Evolutionary conservation across 2,329 filamentous ascomycete genomes (phyloP).

Genomic region (Trichoderma harzianum): DNA sequence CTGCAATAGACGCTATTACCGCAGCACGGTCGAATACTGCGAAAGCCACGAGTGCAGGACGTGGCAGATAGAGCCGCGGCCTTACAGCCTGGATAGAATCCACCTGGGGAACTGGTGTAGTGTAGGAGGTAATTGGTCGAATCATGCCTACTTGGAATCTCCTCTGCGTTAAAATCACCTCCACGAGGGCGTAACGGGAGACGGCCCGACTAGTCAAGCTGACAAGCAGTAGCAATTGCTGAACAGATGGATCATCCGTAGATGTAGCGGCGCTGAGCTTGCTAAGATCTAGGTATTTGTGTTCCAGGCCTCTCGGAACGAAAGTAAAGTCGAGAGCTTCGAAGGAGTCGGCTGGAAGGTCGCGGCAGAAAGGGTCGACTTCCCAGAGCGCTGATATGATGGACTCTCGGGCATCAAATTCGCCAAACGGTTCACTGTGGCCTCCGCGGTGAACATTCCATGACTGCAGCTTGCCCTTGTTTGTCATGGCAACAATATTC

Average conservation of each 20-base stretch:
- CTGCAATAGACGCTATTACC: conserved; percentile 70
- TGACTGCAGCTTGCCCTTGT: conserved; percentile 71
- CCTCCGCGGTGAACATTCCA: conserved; percentile 91
- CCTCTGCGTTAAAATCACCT: conserved; percentile 59
- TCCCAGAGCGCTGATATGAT: conserved; percentile 61
- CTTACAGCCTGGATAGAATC: conserved; percentile 36
- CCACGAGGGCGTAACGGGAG: conserved; percentile 71
- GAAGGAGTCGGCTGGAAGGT: conserved; percentile 56
- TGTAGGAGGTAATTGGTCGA: conserved; percentile 65
- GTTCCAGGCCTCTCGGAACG: conserved; percentile 51
- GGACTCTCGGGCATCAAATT: conserved; percentile 65
- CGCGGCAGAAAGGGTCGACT: conserved; percentile 46
- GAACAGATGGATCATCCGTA: conserved; percentile 49
- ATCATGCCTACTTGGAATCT: conserved; percentile 59
- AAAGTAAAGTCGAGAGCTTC: conserved; percentile 79
- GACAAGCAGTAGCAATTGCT: conserved; percentile 61
- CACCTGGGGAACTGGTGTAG: conserved; percentile 45
- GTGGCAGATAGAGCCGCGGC: conserved; percentile 73
- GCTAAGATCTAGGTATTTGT: conserved; percentile 49
- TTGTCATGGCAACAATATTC: conserved; percentile 75
- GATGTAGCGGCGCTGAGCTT: conserved; percentile 49
- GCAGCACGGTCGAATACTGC: conserved; percentile 75
- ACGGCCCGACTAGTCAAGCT: conserved; percentile 51
- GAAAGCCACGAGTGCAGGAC: conserved; percentile 76
- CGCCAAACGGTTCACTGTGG: conserved; percentile 69